Conservation (phyloP, 148 eudicot genomes). For the Rhododendron williamsianum region DNA sequence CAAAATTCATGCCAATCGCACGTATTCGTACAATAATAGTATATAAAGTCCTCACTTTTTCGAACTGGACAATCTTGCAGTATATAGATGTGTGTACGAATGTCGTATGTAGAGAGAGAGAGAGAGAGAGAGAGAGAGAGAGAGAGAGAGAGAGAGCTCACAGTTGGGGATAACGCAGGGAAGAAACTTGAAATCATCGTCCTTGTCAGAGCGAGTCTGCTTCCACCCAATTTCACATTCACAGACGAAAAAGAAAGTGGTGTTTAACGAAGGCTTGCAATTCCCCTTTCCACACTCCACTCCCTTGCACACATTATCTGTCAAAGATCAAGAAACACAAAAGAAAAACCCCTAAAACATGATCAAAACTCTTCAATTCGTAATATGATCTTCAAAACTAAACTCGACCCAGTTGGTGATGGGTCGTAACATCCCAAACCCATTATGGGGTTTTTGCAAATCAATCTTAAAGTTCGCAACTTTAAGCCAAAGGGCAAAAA, state of each 20-base stretch:
- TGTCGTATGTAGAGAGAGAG: not conserved
- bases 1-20: not conserved
- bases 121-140: slow-evolving; percentile 6
- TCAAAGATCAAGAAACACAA: not conserved
- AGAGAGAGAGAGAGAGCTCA: slow-evolving; percentile 29
- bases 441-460: not conserved
- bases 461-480: not conserved
- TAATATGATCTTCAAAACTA: not conserved
- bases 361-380: not conserved
- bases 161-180: slow-evolving; percentile 89
- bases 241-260: slow-evolving; percentile 39
- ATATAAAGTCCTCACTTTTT: too few relatives aligned
- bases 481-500: not conserved
- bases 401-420: not conserved
- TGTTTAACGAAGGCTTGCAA: slow-evolving; percentile 35
- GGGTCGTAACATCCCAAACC: not conserved
- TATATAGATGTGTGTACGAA: too few relatives aligned
- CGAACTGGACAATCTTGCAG: too few relatives aligned
- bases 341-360: not conserved
- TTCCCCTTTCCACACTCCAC: slow-evolving; percentile 70
- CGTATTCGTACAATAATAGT: too few relatives aligned
- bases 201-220: slow-evolving; percentile 31
- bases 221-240: slow-evolving; percentile 75
- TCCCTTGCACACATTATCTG: slow-evolving; percentile 47
- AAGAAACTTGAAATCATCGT: slow-evolving; percentile 32